Conservation (phyloP, 768 basidiomycete species). For the Hortiboletus campestris region DNA sequence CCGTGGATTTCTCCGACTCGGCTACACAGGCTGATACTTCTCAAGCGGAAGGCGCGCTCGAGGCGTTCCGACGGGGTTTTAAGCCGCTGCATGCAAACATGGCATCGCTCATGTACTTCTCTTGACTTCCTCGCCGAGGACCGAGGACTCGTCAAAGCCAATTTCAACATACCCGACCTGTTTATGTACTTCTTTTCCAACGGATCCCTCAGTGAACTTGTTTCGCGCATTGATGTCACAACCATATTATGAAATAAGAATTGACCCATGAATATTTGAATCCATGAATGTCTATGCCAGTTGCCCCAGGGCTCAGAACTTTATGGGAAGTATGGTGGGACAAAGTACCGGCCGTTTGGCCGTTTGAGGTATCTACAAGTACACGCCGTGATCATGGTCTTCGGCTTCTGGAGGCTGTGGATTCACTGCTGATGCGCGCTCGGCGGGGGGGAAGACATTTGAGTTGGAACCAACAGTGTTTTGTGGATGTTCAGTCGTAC, state of each 20-base stretch:
- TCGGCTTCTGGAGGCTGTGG: neutral
- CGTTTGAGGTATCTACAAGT: slow-evolving; percentile 22
- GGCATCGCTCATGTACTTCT: slow-evolving; percentile 59
- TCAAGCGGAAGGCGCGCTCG: slow-evolving; percentile 41
- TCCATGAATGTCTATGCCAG: neutral
- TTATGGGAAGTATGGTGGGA: neutral
- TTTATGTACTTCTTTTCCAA: neutral
- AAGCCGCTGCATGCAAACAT: slow-evolving; percentile 54
- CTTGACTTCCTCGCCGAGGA: slow-evolving; percentile 23
- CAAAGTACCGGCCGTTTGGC: neutral
- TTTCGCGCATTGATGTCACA: neutral
- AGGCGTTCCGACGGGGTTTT: slow-evolving; percentile 52
- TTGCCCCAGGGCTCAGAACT: neutral
- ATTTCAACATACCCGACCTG: neutral
- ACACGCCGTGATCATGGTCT: slow-evolving; percentile 21
- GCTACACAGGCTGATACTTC: slow-evolving; percentile 46
- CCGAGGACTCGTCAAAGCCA: neutral
- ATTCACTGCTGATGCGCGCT: neutral
- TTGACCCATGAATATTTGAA: too few species aligned
- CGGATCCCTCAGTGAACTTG: neutral
- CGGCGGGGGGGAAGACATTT: slow-evolving; percentile 1
- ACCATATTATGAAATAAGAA: neutral
- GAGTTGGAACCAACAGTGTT: slow-evolving; percentile 8
- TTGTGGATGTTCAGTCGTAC: neutral
- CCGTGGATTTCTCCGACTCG: slow-evolving; percentile 58